phyloP scores from a whole-genome alignment of 2,329 filamentous ascomycete genomes.

The Pseudonectria foliicola region DNA sequence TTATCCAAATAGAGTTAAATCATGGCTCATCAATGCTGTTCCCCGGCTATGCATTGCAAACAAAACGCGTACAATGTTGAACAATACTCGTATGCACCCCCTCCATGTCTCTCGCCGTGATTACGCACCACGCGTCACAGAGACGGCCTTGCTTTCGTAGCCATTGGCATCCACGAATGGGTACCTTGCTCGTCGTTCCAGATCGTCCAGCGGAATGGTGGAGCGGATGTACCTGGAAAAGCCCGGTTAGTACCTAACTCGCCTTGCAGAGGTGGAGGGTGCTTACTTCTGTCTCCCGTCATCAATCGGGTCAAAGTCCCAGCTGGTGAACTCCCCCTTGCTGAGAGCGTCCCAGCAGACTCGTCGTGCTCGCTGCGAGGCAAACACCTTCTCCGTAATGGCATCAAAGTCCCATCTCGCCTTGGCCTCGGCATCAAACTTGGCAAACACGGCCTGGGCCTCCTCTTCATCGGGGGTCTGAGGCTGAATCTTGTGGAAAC shows the following conservation, averaged over 20 bases:
- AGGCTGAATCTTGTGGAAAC: constrained; percentile 32
- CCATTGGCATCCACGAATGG: constrained; percentile 56
- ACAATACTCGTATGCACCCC: neutral
- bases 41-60: constrained; percentile 8
- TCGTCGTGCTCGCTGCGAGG: constrained; percentile 70
- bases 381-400: constrained; percentile 68
- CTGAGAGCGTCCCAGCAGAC: constrained; percentile 76
- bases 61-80: constrained; percentile 1
- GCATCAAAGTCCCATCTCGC: constrained; percentile 73
- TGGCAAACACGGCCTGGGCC: constrained; percentile 45
- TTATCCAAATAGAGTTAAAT: constrained; percentile 4
- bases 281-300: constrained; percentile 60
- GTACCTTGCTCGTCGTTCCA: constrained; percentile 69
- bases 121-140: constrained; percentile 24
- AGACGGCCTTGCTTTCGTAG: constrained; percentile 37
- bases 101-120: constrained; percentile 2
- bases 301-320: constrained; percentile 76
- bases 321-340: constrained; percentile 67
- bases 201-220: constrained; percentile 70
- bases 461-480: constrained; percentile 39
- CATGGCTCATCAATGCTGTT: constrained; percentile 3
- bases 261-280: neutral
- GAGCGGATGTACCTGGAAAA: constrained; percentile 72
- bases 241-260: constrained; percentile 18
- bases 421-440: constrained; percentile 67